Percentiles rank a stretch among this genome's conserved stretches.
Evolutionary conservation across 2,329 filamentous ascomycete species (phyloP).

Genomic region (Penicillium brevicompactum): DNA sequence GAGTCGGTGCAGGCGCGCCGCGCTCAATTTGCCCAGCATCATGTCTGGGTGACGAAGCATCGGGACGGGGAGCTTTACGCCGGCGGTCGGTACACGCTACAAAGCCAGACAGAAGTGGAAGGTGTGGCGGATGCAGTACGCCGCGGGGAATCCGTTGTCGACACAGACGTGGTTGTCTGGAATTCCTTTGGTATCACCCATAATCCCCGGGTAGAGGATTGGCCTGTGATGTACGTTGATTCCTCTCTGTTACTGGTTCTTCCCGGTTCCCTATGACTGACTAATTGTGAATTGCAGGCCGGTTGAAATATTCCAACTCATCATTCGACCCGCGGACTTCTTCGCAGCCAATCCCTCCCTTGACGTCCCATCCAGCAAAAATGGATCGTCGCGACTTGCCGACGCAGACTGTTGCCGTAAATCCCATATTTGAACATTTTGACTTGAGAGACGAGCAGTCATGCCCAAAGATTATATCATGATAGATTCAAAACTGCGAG

Average conservation of each 20-base stretch:
- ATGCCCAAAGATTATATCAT: too few species aligned
- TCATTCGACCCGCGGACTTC: slow-evolving; percentile 56
- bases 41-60: slow-evolving; percentile 58
- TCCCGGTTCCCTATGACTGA: not conserved
- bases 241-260: not conserved
- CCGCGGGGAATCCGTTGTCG: slow-evolving; percentile 35
- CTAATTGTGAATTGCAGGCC: slow-evolving; percentile 28
- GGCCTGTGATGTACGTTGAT: slow-evolving; percentile 45
- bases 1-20: slow-evolving; percentile 54
- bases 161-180: slow-evolving; percentile 49
- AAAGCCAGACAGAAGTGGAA: slow-evolving; percentile 46
- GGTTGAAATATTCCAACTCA: slow-evolving; percentile 41
- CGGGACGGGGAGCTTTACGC: slow-evolving; percentile 56
- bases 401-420: slow-evolving; percentile 36
- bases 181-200: slow-evolving; percentile 49
- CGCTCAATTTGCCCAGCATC: slow-evolving; percentile 58
- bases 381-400: slow-evolving; percentile 33
- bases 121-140: slow-evolving; percentile 38
- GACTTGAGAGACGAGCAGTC: too few species aligned
- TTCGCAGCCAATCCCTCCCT: slow-evolving; percentile 56
- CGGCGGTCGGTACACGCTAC: slow-evolving; percentile 58
- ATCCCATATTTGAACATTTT: slow-evolving; percentile 28
- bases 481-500: too few species aligned
- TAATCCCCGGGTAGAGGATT: slow-evolving; percentile 48
- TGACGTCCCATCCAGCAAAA: slow-evolving; percentile 52